These are phyloP conservation scores for Boletus rubroflammeus DNA, from an alignment of 768 basidiomycete genomes.

Conservation along the genomic window DNA sequence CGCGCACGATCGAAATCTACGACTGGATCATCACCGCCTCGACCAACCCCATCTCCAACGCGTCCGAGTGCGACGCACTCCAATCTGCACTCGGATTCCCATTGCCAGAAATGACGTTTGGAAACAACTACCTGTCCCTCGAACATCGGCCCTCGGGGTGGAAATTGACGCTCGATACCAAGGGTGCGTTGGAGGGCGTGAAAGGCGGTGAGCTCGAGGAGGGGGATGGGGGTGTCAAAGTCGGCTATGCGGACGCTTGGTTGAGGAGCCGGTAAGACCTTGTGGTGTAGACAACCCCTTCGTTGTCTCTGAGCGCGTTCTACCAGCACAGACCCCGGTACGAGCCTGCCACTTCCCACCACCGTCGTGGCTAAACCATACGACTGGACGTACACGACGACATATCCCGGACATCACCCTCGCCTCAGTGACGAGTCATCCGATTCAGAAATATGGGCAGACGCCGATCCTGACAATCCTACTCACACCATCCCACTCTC, in stretches of 20 bases:
- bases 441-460: constrained; percentile 40
- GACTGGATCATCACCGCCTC: constrained; percentile 69
- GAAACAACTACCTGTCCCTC: constrained; percentile 71
- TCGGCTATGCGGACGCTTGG: constrained; percentile 95
- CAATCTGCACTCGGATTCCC: constrained; percentile 69
- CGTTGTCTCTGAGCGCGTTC: constrained; percentile 25
- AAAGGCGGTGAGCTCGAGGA: constrained; percentile 69
- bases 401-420: constrained; percentile 62
- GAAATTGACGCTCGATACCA: constrained; percentile 61
- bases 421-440: constrained; percentile 17
- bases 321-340: constrained; percentile 62
- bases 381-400: constrained; percentile 98
- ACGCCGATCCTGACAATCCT: constrained; percentile 54
- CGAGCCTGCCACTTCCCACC: constrained; percentile 61
- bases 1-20: constrained; percentile 62
- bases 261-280: constrained; percentile 68
- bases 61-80: constrained; percentile 66
- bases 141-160: constrained; percentile 63
- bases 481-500: constrained; percentile 74
- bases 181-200: constrained; percentile 66
- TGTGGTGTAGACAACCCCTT: too few species aligned
- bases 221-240: constrained; percentile 91
- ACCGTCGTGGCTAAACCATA: constrained; percentile 81
- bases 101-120: constrained; percentile 96
- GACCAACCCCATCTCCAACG: constrained; percentile 78